Base-by-base conservation (phyloP, 202 grass and related monocot species). In the Carex sylvatica region DNA sequence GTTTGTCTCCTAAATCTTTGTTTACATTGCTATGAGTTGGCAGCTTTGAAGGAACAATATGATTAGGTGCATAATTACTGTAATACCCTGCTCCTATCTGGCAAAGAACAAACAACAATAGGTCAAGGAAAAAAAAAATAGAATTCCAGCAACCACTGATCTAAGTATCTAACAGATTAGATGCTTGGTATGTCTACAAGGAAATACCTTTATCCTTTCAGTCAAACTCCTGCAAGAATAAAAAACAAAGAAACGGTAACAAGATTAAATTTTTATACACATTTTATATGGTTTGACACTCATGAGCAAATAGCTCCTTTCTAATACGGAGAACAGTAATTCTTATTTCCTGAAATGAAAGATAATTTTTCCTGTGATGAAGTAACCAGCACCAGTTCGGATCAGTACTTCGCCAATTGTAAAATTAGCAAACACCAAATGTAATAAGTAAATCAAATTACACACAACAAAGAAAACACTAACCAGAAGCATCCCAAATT, bases 21-120 rank as follows among this genome's bases (percentile, higher is more conserved):
- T 68, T 24, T 74, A 70, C 33, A 74, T 42, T 78, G 44, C 66
- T 79, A 74, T 72, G 31, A 65, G 82, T 61, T 4, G 84, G 84
- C 64, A 83, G 85, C 54, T 78, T 33, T 55, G 26, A 65, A 47
- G 62, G 78, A 85, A 85, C 47, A 54, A 59, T 81, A 76, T 74
- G 6, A 13, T 64, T 91, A 12, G 63, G 53, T 75, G 36, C 26
- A 84, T 85, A 87, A 59, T 86, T 94, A 70, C 59, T 78, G 62
- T 66, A 92, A 71, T 76, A 88, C 65, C 22, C 83, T 65, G 78
- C 70, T 89, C 81, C 53, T 5, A 83, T 77, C 90, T 91, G 80
- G 64, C 84, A 63, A 83, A 63, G 44, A 52, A 63, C 9, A 26
- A 70, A 54, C 23, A 19, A 49, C 8, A 69, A 85, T 24, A 81